These are phyloP conservation scores for Lavandula angustifolia DNA, from an alignment of 257 asterid species.

Conservation along the genomic window DNA sequence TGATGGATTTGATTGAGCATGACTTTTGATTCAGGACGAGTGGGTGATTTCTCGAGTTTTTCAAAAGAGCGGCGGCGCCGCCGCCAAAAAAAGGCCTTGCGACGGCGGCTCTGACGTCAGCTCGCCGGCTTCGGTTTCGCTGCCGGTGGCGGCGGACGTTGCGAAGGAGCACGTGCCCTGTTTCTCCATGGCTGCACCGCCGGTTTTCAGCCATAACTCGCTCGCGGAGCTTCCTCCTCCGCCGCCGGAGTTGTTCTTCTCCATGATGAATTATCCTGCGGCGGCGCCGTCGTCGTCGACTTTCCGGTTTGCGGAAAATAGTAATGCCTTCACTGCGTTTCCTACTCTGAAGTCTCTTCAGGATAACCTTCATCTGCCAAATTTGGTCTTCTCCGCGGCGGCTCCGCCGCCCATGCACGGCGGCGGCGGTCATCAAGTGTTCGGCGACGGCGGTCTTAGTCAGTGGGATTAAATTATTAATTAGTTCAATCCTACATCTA, in stretches of 20 bases:
- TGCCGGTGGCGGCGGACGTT: no score
- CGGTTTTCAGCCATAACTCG: slow-evolving; percentile 40
- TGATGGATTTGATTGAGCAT: no score
- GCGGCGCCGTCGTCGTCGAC: slow-evolving; percentile 8
- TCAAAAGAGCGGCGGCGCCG: slow-evolving; percentile 46
- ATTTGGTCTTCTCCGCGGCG: slow-evolving; percentile 35
- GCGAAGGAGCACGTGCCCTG: slow-evolving; percentile 95
- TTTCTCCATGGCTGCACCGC: slow-evolving; percentile 71
- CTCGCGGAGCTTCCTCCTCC: slow-evolving; percentile 47
- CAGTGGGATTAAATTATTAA: slow-evolving; percentile 35
- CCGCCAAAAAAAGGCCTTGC: slow-evolving; percentile 38
- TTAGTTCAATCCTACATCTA: no score
- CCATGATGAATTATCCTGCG: slow-evolving; percentile 37
- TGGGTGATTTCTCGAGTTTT: slow-evolving; percentile 93
- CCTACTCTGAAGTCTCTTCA: slow-evolving; percentile 57
- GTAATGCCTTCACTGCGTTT: slow-evolving; percentile 30
- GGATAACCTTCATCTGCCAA: slow-evolving; percentile 53
- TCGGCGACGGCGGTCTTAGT: slow-evolving; percentile 27
- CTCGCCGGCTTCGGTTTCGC: no score
- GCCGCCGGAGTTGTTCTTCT: slow-evolving; percentile 19
- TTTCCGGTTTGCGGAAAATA: slow-evolving; percentile 32
- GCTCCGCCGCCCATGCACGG: slow-evolving; percentile 35
- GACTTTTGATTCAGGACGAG: slow-evolving; percentile 54
- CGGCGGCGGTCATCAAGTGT: slow-evolving; percentile 29
- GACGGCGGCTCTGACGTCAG: background rate